Base-by-base conservation (phyloP, 805 yeast genomes). In the Candida rishiriensis region DNA sequence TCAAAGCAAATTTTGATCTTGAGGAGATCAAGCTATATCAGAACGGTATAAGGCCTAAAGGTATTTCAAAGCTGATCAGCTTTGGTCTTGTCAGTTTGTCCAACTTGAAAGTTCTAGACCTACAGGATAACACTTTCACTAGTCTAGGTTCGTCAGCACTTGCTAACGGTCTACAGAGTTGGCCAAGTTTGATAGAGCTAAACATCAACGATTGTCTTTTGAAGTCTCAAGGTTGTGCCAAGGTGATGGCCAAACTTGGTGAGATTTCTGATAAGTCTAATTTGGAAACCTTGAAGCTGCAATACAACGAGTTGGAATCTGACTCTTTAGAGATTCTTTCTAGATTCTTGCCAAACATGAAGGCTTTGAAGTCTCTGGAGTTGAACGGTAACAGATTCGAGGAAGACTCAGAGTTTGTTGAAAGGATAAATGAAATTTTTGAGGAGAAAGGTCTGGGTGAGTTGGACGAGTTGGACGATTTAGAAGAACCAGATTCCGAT, bases 61-160 rank as follows among this genome's bases (percentile, higher is more conserved):
- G 99, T 55, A 82, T 91, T 44, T 77, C 83, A 50, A 81, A 76
- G 53, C 75, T 91, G 58, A 72, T 91, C 53, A 68, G 70, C 15
- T 75, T 83, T 42, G 98, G 97, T 44, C 76, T 93, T 57, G 64
- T 76, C 36, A 63, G 72, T 49, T 81, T 86, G 61, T 70, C 72
- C 26, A 68, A 75, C 18, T 75, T 93, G 55, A 72, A 79, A 54
- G 77, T 76, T 34, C 67, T 93, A 34, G 98, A 93, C 67, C 72
- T 93, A 53, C 97, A 93, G 70, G 99, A 93, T 65, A 93, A 93
- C 66, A 93, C 99, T 8, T 81, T 93, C 63, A 93, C 99, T 10
- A 61, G 64, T 15, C 66, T 66, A 39, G 88, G 91, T 5, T 78
- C 90, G 6, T 55, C 67, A 18, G 79, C 83, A 18, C 76, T 91